phyloP scores from a whole-genome alignment of 2,329 filamentous ascomycete genomes.

The Phialophora verrucosa region DNA sequence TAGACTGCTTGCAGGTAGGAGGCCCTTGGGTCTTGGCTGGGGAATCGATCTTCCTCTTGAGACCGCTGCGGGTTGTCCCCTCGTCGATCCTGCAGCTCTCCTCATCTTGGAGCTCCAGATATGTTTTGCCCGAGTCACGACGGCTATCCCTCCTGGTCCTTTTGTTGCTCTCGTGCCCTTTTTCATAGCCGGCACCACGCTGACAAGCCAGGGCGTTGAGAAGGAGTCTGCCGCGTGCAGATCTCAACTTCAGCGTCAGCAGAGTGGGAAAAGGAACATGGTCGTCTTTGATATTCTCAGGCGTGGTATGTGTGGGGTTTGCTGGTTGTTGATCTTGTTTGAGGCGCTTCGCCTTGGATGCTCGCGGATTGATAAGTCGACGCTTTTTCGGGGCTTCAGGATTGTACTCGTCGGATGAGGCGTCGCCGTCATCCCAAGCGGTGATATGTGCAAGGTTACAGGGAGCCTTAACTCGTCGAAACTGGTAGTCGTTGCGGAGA shows the following conservation, averaged over 20 bases:
- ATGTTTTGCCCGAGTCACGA: background rate
- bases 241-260: constrained; percentile 20
- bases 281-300: background rate
- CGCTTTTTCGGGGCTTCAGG: constrained; percentile 18
- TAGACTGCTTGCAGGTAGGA: constrained; percentile 7
- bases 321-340: constrained; percentile 6
- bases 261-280: background rate
- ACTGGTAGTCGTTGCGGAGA: constrained; percentile 27
- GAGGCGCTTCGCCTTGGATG: constrained; percentile 7
- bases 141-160: background rate
- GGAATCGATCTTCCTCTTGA: constrained; percentile 11
- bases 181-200: constrained; percentile 7
- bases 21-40: background rate
- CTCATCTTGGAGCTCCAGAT: constrained; percentile 23
- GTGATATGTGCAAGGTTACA: constrained; percentile 10
- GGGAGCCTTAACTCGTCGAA: constrained; percentile 13
- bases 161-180: background rate
- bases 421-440: constrained; percentile 23
- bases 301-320: background rate
- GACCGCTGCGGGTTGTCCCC: constrained; percentile 21
- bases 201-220: constrained; percentile 1
- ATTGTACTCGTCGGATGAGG: constrained; percentile 21
- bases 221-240: constrained; percentile 5
- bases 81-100: constrained; percentile 26
- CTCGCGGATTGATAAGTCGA: background rate